Conservation (phyloP, 2,329 filamentous ascomycete species). For the Fusarium pseudograminearum region DNA sequence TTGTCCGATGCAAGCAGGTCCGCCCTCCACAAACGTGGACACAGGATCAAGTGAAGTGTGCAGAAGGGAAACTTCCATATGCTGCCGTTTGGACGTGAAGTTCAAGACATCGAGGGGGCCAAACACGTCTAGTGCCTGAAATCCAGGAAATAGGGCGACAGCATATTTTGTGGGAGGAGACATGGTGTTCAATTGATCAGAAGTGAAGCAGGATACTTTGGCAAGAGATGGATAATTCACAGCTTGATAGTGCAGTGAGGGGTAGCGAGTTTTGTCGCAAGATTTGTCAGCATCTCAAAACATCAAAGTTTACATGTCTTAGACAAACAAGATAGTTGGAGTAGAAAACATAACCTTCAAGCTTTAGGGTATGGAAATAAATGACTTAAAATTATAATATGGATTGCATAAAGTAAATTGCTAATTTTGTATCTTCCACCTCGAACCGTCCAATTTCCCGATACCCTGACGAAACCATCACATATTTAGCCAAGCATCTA, state of each 20-base stretch:
- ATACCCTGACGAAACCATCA: too few relatives aligned
- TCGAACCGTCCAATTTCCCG: rapidly evolving
- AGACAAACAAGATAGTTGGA: too few relatives aligned
- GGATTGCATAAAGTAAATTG: too few relatives aligned
- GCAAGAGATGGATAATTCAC: neutral
- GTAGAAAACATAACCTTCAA: too few relatives aligned
- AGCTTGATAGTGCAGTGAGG: neutral
- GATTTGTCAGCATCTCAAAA: neutral
- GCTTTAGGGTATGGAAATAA: too few relatives aligned
- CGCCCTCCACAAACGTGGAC: conserved; percentile 34
- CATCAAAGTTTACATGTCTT: neutral
- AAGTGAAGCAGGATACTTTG: too few relatives aligned
- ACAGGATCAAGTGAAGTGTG: conserved; percentile 49
- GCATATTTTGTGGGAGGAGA: conserved; percentile 38
- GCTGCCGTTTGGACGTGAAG: conserved; percentile 41
- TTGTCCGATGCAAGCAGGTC: conserved; percentile 46
- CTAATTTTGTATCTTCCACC: too few relatives aligned
- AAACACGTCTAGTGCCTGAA: conserved; percentile 46
- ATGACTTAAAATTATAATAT: too few relatives aligned
- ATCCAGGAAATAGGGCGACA: conserved; percentile 41
- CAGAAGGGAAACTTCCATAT: conserved; percentile 47
- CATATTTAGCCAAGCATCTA: too few relatives aligned
- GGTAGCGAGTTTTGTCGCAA: neutral
- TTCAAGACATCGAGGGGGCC: conserved; percentile 55
- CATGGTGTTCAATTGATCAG: neutral